These are phyloP conservation scores for Fusarium irregulare DNA, from an alignment of 2,329 filamentous ascomycete genomes.

Conservation along the genomic window DNA sequence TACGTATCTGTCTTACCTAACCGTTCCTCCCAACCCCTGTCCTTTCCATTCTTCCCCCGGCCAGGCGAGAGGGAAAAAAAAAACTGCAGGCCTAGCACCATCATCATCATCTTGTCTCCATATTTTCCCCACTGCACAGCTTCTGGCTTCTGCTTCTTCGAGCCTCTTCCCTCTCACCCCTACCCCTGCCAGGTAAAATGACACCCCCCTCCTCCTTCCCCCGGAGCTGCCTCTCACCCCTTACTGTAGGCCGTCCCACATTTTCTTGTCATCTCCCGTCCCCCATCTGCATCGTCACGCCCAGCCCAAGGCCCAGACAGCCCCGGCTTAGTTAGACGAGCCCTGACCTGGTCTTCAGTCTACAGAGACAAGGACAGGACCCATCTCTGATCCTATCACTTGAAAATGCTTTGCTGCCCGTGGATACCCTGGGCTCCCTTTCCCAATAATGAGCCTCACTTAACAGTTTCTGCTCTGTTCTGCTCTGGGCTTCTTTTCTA, in stretches of 20 bases:
- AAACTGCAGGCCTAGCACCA: constrained; percentile 22
- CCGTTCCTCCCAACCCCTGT: constrained; percentile 1
- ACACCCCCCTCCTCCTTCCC: constrained; percentile 21
- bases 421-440: constrained; percentile 25
- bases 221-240: constrained; percentile 22
- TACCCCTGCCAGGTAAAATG: not conserved
- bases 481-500: not conserved
- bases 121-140: constrained; percentile 35
- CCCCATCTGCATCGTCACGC: constrained; percentile 36
- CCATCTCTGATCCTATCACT: constrained; percentile 17
- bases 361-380: not conserved
- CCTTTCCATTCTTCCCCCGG: not conserved
- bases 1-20: constrained; percentile 18
- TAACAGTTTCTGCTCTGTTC: not conserved
- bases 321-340: constrained; percentile 17
- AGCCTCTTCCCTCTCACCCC: constrained; percentile 10
- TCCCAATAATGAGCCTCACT: constrained; percentile 33
- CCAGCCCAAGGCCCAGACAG: constrained; percentile 18
- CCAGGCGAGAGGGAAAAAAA: constrained; percentile 7
- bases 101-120: constrained; percentile 36
- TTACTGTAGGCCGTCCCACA: constrained; percentile 24
- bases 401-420: constrained; percentile 7
- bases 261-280: constrained; percentile 42
- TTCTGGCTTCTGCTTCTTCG: constrained; percentile 26
- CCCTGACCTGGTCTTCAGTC: constrained; percentile 3